A percentile compares a stretch with the other conserved stretches of the same genome.
These are phyloP conservation scores for Coprinopsis marcescibilis DNA, from an alignment of 768 basidiomycete species.

Conservation along the genomic window DNA sequence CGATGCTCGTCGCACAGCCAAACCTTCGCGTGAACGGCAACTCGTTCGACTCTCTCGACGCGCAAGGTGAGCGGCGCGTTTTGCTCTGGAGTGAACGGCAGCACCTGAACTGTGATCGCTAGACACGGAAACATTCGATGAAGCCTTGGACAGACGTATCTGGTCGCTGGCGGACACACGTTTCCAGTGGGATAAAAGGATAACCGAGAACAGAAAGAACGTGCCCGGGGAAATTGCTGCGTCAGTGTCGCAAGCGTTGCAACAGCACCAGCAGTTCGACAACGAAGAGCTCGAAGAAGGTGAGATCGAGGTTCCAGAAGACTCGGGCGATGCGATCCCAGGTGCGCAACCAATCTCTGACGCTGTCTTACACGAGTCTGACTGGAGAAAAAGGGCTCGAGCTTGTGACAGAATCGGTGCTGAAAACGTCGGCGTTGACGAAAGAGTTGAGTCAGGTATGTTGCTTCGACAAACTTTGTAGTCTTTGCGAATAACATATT, in stretches of 20 bases:
- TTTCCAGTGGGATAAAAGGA: conserved; percentile 67
- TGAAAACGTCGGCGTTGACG: conserved; percentile 12
- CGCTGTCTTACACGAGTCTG: not conserved
- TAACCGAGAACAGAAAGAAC: conserved; percentile 61
- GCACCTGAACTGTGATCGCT: not conserved
- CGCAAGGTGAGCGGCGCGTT: conserved; percentile 23
- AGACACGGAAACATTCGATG: conserved; percentile 82
- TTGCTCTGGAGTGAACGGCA: not conserved
- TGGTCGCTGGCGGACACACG: conserved; percentile 76
- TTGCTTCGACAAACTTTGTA: conserved; percentile 2
- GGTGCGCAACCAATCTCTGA: conserved; percentile 3
- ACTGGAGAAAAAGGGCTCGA: not conserved
- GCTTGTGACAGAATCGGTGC: conserved; percentile 3
- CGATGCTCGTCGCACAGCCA: conserved; percentile 56
- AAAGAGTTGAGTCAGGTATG: conserved; percentile 15
- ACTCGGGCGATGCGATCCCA: conserved; percentile 18
- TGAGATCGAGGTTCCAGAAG: conserved; percentile 17
- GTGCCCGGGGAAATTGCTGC: conserved; percentile 50
- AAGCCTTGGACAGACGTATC: conserved; percentile 75
- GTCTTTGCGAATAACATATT: conserved; percentile 2
- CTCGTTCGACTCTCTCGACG: conserved; percentile 59
- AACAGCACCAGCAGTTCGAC: conserved; percentile 27
- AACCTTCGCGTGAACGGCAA: conserved; percentile 81
- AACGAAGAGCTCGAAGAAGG: conserved; percentile 12
- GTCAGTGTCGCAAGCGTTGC: conserved; percentile 24